These are phyloP conservation scores for Zygosaccharomyces pseudorouxii DNA, from an alignment of 805 yeast species.

Conservation along the genomic window DNA sequence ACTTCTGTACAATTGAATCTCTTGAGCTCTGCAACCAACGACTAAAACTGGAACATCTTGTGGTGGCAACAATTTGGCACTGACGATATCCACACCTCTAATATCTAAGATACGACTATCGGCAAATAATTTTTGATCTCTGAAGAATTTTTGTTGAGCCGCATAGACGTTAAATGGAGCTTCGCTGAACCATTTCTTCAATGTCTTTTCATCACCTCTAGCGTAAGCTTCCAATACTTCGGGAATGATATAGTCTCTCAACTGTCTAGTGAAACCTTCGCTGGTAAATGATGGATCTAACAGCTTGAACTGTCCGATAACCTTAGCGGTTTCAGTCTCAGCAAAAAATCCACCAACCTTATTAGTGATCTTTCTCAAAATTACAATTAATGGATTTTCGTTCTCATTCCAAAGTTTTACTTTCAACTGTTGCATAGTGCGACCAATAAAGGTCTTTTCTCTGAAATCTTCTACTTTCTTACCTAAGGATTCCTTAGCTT, in stretches of 20 bases:
- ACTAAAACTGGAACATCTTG: constrained; percentile 89
- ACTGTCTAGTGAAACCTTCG: constrained; percentile 72
- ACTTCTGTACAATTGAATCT: constrained; percentile 81
- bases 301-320: constrained; percentile 74
- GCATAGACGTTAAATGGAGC: constrained; percentile 95
- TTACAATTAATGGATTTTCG: constrained; percentile 83
- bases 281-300: constrained; percentile 86
- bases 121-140: constrained; percentile 85
- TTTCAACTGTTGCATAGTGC: constrained; percentile 53
- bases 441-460: constrained; percentile 66
- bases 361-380: constrained; percentile 72
- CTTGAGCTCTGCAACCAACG: constrained; percentile 95
- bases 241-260: constrained; percentile 90
- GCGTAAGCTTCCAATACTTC: constrained; percentile 94
- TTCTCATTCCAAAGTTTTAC: constrained; percentile 81
- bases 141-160: constrained; percentile 86
- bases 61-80: constrained; percentile 84
- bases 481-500: constrained; percentile 62
- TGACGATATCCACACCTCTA: constrained; percentile 88
- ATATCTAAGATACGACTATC: constrained; percentile 91
- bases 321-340: constrained; percentile 94
- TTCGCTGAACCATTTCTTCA: constrained; percentile 91
- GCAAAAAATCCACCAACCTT: constrained; percentile 85
- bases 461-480: constrained; percentile 64
- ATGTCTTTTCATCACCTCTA: constrained; percentile 76